Evolutionary conservation across 768 basidiomycete species (phyloP).

Genomic region (Clavulina sp.): DNA sequence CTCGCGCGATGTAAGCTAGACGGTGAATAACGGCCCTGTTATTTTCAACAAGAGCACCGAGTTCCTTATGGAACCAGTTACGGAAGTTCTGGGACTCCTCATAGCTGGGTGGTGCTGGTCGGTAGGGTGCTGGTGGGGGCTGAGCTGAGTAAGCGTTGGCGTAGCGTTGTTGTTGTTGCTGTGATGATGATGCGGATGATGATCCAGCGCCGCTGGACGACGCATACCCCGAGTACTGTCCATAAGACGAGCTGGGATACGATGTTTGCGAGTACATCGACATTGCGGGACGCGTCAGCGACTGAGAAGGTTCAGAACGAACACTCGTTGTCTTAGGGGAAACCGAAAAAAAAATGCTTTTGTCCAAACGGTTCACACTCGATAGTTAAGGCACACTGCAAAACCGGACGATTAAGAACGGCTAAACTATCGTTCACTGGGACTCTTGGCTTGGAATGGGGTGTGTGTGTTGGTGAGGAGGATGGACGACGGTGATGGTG

Average conservation of each 20-base stretch:
- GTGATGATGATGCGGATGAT: not conserved
- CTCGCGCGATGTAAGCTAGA: constrained; percentile 82
- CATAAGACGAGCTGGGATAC: not conserved
- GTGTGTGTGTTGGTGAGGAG: too few species aligned
- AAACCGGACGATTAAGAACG: not conserved
- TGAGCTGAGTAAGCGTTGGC: too few species aligned
- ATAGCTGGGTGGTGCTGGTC: not conserved
- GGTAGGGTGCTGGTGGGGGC: not conserved
- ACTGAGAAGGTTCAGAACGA: not conserved
- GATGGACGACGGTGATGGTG: too few species aligned
- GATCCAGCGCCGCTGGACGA: too few species aligned
- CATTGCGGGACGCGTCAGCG: not conserved
- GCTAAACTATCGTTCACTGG: not conserved
- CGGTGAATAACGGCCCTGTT: constrained; percentile 88
- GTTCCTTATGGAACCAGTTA: constrained; percentile 53
- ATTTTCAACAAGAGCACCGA: constrained; percentile 77
- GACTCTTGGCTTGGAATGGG: not conserved
- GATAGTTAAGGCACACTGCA: not conserved
- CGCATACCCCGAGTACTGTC: not conserved
- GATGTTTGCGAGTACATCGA: not conserved
- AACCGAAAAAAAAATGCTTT: not conserved
- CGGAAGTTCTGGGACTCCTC: constrained; percentile 29
- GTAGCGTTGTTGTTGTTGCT: too few species aligned
- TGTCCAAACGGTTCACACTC: not conserved
- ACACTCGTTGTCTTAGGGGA: not conserved